Conservation (phyloP, 75 land plant genomes). For the Larix kaempferi region DNA sequence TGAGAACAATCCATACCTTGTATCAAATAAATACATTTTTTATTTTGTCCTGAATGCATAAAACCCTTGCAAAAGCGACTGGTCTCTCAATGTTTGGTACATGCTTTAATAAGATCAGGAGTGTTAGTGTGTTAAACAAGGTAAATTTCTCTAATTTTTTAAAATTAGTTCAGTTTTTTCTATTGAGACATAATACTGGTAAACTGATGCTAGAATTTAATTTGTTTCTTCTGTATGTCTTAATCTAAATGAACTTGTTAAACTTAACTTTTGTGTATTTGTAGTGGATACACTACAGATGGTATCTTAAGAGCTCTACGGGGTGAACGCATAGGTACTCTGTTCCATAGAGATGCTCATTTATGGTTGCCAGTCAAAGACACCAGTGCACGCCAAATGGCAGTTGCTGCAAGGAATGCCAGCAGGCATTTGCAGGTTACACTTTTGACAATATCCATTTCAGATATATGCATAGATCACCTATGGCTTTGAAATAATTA, state of each 20-base stretch:
- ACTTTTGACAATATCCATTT: not conserved
- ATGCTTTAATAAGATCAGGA: not conserved
- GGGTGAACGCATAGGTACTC: slow-evolving; percentile 83
- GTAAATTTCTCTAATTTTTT: not conserved
- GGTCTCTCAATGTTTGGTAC: too few species aligned
- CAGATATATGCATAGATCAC: not conserved
- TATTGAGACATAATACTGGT: not conserved
- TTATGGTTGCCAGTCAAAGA: slow-evolving; percentile 51
- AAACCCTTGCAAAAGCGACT: too few species aligned
- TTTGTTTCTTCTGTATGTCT: not conserved
- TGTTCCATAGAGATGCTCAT: slow-evolving; percentile 86
- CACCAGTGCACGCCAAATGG: slow-evolving; percentile 79
- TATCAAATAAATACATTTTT: too few species aligned
- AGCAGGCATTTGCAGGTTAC: slow-evolving; percentile 84
- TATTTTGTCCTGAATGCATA: too few species aligned
- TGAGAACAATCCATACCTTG: too few species aligned
- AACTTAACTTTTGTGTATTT: slow-evolving; percentile 6
- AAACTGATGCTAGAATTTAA: not conserved
- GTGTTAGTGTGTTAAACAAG: not conserved
- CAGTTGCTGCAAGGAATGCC: slow-evolving; percentile 86
- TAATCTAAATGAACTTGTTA: too few species aligned
- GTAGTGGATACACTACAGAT: slow-evolving; percentile 77
- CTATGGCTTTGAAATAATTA: not conserved
- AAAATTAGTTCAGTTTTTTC: not conserved
- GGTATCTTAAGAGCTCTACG: slow-evolving; percentile 69